Base-by-base conservation (phyloP, 495 filamentous ascomycete genomes). In the Parathielavia hyrcaniae region DNA sequence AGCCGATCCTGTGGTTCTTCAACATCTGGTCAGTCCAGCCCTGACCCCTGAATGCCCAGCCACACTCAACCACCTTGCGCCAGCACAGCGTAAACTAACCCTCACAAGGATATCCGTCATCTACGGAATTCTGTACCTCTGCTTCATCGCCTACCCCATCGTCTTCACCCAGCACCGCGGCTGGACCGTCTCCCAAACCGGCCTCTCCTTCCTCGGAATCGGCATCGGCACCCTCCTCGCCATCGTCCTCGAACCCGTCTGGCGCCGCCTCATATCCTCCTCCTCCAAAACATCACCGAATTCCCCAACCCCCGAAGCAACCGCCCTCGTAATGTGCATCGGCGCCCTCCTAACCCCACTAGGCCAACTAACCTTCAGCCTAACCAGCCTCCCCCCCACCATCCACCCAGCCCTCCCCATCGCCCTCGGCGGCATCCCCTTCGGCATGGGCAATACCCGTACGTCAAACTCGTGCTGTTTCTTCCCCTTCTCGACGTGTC, bases 1-100 rank as follows among this genome's bases (percentile, higher is more conserved):
- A 96, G 57, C 91, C 91, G 0, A 93, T 96, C 56, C 83, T 88
- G 71, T 89, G 78, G 66, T 92, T 91, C 67, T 92, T 89, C 81
- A 85, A 92, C 20, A 70, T 89, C 47, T 79, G 76, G 76, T 78
- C n/a, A 47, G 68, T 1, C 7, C 23, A 9, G 22, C 20, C 22
- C 6, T 40, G 23, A 14, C 17, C 55, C 55, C 26, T 39, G 17
- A 23, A 53, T 5, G 13, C 17, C 43, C 12, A 32, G 17, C 20
- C 34, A 26, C 13, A 19, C 34, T 22, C 3, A 9, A 19, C 23
- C 43, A 38, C 20, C 16, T 46, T 26, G 34, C 14, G 17, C 36
- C 14, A 48, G 1, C 1, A 23, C 16, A 22, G 7, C 48, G 30
- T 45, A 50, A 53, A 17, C 16, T 16, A 55, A 32, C 32, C 12